Percentiles rank a stretch among this genome's conserved stretches.
Evolutionary conservation across 768 basidiomycete species (phyloP).

Genomic region (Macrolepiota fuliginosa): DNA sequence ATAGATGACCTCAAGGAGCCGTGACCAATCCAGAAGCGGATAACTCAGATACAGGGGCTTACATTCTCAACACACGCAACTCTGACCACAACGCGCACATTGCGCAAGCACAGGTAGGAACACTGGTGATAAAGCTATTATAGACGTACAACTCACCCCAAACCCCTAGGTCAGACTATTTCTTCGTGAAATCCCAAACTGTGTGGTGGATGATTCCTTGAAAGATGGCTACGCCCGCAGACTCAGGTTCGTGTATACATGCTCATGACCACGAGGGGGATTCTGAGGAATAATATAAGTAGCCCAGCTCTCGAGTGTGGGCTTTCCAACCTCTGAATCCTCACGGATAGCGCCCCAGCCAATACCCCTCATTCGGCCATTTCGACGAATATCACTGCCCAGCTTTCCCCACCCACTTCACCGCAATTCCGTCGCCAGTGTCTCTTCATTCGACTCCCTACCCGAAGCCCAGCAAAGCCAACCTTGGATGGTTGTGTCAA

Average conservation of each 20-base stretch:
- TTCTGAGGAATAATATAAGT: background rate
- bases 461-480: conserved; percentile 45
- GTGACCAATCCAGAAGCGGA: background rate
- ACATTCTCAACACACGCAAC: background rate
- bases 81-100: background rate
- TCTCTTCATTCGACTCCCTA: conserved; percentile 72
- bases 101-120: background rate
- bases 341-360: background rate
- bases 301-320: conserved; percentile 20
- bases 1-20: conserved; percentile 1
- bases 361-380: conserved; percentile 31
- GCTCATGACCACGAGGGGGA: background rate
- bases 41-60: background rate
- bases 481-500: conserved; percentile 12
- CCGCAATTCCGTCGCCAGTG: conserved; percentile 66
- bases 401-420: conserved; percentile 49
- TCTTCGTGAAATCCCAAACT: background rate
- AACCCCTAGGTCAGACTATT: background rate
- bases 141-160: background rate
- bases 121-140: background rate
- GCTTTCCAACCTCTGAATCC: conserved; percentile 25
- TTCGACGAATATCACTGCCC: conserved; percentile 62
- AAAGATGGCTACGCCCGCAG: conserved; percentile 5
- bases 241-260: conserved; percentile 5
- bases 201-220: background rate